phyloP scores from a whole-genome alignment of 2,329 filamentous ascomycete genomes.

The Paracorniculantispora psalliotae region DNA sequence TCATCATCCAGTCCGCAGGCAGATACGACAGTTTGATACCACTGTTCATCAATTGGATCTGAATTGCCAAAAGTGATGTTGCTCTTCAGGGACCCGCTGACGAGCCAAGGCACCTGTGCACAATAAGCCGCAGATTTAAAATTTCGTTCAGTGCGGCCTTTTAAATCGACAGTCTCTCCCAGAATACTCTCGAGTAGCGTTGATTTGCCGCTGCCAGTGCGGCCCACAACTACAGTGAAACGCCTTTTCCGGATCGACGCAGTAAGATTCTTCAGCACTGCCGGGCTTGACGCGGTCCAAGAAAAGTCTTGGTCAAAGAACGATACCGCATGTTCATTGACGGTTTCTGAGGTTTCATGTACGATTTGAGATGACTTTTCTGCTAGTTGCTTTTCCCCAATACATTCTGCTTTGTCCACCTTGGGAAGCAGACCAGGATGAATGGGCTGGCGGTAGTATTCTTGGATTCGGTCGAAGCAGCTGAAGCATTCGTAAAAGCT shows the following conservation, averaged over 20 bases:
- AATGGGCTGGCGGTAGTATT: conserved; percentile 9
- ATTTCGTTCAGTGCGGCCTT: not conserved
- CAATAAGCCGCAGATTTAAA: conserved; percentile 16
- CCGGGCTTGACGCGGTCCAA: not conserved
- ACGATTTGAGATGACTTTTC: not conserved
- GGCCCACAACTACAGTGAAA: conserved; percentile 5
- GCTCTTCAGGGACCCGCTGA: conserved; percentile 13
- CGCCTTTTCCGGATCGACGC: not conserved
- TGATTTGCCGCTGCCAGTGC: conserved; percentile 18
- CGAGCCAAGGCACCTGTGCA: conserved; percentile 17
- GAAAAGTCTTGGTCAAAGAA: not conserved
- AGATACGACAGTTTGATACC: conserved; percentile 14
- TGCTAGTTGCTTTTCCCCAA: not conserved
- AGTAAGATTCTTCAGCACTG: not conserved
- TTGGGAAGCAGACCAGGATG: not conserved
- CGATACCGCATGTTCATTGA: not conserved
- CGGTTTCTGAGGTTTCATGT: not conserved
- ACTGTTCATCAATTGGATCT: conserved; percentile 4
- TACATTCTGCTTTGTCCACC: too few species aligned
- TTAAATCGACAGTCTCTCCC: conserved; percentile 8
- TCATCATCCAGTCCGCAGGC: conserved; percentile 16
- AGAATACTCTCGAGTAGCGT: conserved; percentile 15
- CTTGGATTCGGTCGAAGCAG: conserved; percentile 22
- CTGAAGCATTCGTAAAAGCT: conserved; percentile 15
- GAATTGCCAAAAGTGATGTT: conserved; percentile 14